Conservation (phyloP, 805 yeast genomes). For the Yamadazyma tumulicola region DNA sequence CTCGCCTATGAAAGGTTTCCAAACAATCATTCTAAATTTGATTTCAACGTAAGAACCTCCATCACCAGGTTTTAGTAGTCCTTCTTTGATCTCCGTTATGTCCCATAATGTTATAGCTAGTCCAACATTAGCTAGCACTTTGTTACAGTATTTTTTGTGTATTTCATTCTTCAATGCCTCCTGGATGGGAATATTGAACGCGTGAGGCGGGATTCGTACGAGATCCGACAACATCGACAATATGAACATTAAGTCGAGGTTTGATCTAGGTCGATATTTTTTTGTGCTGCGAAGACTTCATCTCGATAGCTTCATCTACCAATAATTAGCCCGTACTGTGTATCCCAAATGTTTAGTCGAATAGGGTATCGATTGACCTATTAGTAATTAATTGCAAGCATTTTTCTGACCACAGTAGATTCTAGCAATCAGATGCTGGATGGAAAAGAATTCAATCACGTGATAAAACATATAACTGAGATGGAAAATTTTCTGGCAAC, state of each 20-base stretch:
- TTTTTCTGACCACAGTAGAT: no score
- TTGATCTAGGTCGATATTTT: background rate
- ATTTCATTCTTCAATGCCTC: slow-evolving; percentile 77
- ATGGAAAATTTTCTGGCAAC: no score
- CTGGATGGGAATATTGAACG: slow-evolving; percentile 68
- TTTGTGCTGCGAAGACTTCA: slow-evolving; percentile 4
- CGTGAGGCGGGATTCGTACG: slow-evolving; percentile 83
- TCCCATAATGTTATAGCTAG: slow-evolving; percentile 85
- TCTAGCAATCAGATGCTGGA: no score
- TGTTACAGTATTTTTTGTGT: slow-evolving; percentile 81
- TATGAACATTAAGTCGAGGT: no score
- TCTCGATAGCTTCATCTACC: no score
- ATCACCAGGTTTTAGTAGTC: slow-evolving; percentile 88
- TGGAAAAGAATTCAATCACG: no score
- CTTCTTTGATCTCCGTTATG: slow-evolving; percentile 76
- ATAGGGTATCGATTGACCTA: no score
- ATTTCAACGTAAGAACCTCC: slow-evolving; percentile 82
- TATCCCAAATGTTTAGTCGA: no score
- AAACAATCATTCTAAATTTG: slow-evolving; percentile 70
- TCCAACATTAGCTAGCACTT: slow-evolving; percentile 80
- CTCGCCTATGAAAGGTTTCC: slow-evolving; percentile 95
- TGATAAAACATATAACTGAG: no score
- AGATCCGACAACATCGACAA: slow-evolving; percentile 78
- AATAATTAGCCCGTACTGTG: no score
- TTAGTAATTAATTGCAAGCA: no score